A percentile compares a stretch with the other conserved stretches of the same genome.
Evolutionary conservation across 768 basidiomycete species (phyloP).

Genomic region (Tylopilus balloui): DNA sequence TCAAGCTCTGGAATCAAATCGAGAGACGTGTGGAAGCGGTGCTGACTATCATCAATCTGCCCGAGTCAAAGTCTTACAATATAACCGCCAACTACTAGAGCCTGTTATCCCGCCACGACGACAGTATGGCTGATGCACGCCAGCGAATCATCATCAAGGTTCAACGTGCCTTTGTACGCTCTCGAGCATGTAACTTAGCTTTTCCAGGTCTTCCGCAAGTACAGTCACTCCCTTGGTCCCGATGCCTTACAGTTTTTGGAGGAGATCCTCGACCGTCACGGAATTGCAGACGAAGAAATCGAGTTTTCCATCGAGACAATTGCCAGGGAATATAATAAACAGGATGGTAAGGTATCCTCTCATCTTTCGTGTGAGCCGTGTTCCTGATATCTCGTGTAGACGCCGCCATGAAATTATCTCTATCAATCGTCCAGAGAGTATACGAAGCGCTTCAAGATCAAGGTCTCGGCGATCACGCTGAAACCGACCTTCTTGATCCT

Average conservation of each 20-base stretch:
- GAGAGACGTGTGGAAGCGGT: too few relatives aligned
- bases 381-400: constrained; percentile 40
- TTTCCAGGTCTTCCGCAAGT: constrained; percentile 76
- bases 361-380: neutral
- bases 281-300: constrained; percentile 63
- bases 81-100: too few relatives aligned
- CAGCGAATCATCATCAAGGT: constrained; percentile 47
- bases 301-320: constrained; percentile 75
- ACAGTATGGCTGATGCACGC: constrained; percentile 34
- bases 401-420: constrained; percentile 77
- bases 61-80: too few relatives aligned
- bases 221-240: constrained; percentile 81
- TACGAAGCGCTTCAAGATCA: constrained; percentile 72
- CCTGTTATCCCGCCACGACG: neutral
- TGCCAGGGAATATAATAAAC: constrained; percentile 84
- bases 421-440: constrained; percentile 61
- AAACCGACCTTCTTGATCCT: constrained; percentile 68
- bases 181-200: neutral
- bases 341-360: constrained; percentile 58
- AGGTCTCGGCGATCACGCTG: constrained; percentile 41
- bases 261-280: constrained; percentile 63
- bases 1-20: too few relatives aligned
- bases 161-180: neutral
- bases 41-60: too few relatives aligned
- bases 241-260: constrained; percentile 72